phyloP scores from a whole-genome alignment of 768 basidiomycete genomes.

The Russula emetica region DNA sequence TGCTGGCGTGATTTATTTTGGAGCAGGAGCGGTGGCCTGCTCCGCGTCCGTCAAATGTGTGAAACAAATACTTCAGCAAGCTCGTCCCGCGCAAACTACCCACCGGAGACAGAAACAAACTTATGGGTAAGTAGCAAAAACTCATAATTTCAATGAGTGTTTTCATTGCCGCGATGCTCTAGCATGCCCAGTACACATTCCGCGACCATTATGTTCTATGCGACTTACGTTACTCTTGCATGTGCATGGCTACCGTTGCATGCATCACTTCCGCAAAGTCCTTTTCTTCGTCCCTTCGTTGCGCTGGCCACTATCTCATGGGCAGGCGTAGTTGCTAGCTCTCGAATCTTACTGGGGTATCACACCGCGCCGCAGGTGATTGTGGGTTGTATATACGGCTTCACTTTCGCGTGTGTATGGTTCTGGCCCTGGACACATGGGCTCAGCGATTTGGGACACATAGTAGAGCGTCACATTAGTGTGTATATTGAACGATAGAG shows the following conservation, averaged over 20 bases:
- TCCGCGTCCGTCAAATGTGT: slow-evolving; percentile 54
- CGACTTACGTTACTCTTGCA: slow-evolving; percentile 55
- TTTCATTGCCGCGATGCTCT: slow-evolving; percentile 7
- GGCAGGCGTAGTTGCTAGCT: slow-evolving; percentile 52
- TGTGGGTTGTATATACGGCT: slow-evolving; percentile 55
- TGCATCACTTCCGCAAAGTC: slow-evolving; percentile 42
- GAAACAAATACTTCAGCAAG: slow-evolving; percentile 60
- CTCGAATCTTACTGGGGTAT: slow-evolving; percentile 71
- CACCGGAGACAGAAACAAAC: slow-evolving; percentile 44
- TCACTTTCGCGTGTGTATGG: slow-evolving; percentile 50
- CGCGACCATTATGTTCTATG: slow-evolving; percentile 61
- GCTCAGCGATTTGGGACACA: slow-evolving; percentile 32
- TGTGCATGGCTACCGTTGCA: slow-evolving; percentile 57
- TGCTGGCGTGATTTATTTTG: slow-evolving; percentile 57
- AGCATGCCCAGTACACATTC: slow-evolving; percentile 88
- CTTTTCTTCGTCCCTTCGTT: slow-evolving; percentile 41
- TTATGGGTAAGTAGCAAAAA: slow-evolving; percentile 56
- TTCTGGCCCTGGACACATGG: slow-evolving; percentile 54
- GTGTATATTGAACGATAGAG: slow-evolving; percentile 9
- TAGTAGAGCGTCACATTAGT: slow-evolving; percentile 23
- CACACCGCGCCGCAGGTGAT: slow-evolving; percentile 69
- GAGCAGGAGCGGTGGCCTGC: slow-evolving; percentile 53
- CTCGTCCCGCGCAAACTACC: slow-evolving; percentile 47
- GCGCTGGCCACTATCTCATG: slow-evolving; percentile 51
- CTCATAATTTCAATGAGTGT: background rate